Base-by-base conservation (phyloP, 2,329 filamentous ascomycete species). In the Beauveria sp. region DNA sequence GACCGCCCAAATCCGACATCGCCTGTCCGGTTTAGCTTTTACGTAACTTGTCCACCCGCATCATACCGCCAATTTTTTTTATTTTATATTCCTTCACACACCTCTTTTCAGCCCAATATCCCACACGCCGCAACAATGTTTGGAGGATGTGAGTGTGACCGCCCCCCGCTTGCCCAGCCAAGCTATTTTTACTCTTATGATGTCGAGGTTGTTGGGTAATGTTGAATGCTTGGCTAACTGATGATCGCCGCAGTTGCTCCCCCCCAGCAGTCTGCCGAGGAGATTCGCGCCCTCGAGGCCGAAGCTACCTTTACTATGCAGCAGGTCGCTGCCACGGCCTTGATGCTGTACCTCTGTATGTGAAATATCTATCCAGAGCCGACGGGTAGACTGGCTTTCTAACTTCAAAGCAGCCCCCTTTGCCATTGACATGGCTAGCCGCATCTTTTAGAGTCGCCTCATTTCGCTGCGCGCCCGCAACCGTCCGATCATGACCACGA, bases 321-420 rank as follows among this genome's bases (percentile, higher is more conserved):
- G 77, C 81, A 80, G 68, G 88, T 88, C 64, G 71, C 87, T 60
- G 81, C 84, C 44, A 84, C 85, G 18, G 86, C 86, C 64, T 79
- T 87, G 44, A 74, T 89, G 55, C 81, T 94, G 54, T 93, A 93
- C 72, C 77, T 94, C 63, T 91, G 90, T 94, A 84, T 61, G 88
- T 72, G 9, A n/a, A 43, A 6, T 18, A 7, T 43, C 41, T 43
- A 18, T 20, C 9, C 41, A 2, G 1, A 4, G 7, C 6, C 12
- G 18, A 43, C 41, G 8, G 7, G 41, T 10, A 26, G 41, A 14
- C 22, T n/a, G 16, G 1, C 20, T 44, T 22, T 10, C 59, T 55
- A n/a, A 55, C 59, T 10, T 5, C 12, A 37, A 69, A 46, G 20
- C 41, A 86, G 84, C 82, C 61, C 83, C 83, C 58, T 86, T 85